Evolutionary conservation across 129 eudicot species (phyloP).

Genomic region (Solidago caesia): DNA sequence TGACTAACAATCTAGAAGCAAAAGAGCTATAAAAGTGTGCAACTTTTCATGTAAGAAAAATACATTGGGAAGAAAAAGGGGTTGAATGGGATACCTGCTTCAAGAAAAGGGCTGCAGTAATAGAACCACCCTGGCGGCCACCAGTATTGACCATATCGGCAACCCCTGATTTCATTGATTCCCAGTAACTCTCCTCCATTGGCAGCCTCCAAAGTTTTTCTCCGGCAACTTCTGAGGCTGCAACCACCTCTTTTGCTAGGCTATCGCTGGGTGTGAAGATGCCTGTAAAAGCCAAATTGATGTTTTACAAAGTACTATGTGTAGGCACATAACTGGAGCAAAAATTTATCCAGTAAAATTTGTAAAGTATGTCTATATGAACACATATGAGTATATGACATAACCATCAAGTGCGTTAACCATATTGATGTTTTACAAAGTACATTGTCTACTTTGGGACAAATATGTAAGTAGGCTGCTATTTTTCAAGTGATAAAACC

Average conservation of each 20-base stretch:
- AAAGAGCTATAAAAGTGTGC: not conserved
- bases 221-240: slow-evolving; percentile 86
- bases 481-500: not conserved
- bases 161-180: slow-evolving; percentile 93
- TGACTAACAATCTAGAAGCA: slow-evolving; percentile 5
- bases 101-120: slow-evolving; percentile 89
- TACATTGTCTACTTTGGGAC: no score
- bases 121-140: slow-evolving; percentile 93
- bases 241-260: slow-evolving; percentile 83
- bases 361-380: no score
- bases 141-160: slow-evolving; percentile 99
- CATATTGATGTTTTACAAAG: no score
- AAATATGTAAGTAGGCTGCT: not conserved
- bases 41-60: not conserved
- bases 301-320: no score
- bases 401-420: no score
- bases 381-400: no score
- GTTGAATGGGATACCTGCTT: slow-evolving; percentile 60
- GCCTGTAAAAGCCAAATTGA: slow-evolving; percentile 37
- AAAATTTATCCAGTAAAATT: no score
- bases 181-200: slow-evolving; percentile 96
- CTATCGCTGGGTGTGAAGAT: slow-evolving; percentile 86
- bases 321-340: no score
- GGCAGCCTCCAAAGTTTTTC: slow-evolving; percentile 99
- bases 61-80: slow-evolving; percentile 21